Percentiles rank a stretch among this genome's conserved stretches.
Evolutionary conservation across 2,329 filamentous ascomycete species (phyloP).

Genomic region (Sporothrix mexicana): DNA sequence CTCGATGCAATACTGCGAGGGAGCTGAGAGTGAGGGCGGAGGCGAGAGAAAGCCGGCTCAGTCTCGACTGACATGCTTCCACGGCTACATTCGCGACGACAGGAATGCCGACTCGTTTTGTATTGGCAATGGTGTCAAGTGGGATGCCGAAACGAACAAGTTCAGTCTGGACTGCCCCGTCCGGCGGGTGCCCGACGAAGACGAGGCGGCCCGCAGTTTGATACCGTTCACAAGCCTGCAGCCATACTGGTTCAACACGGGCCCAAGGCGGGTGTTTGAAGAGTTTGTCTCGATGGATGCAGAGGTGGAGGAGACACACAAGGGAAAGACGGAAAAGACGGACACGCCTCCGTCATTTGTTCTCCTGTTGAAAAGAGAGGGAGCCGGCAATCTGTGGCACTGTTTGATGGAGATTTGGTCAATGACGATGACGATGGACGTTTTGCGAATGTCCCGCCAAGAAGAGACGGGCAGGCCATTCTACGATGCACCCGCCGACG

Average conservation of each 20-base stretch:
- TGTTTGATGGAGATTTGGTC: conserved; percentile 38
- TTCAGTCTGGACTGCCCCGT: conserved; percentile 33
- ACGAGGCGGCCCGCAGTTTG: conserved; percentile 32
- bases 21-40: neutral
- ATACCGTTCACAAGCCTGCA: conserved; percentile 24
- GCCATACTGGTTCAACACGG: conserved; percentile 37
- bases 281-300: conserved; percentile 21
- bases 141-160: neutral
- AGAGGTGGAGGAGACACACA: neutral
- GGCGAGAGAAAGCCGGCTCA: neutral
- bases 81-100: conserved; percentile 34
- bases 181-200: conserved; percentile 6
- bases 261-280: conserved; percentile 31
- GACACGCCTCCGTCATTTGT: neutral
- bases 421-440: conserved; percentile 36
- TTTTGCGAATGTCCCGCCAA: conserved; percentile 33
- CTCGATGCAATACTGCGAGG: conserved; percentile 36
- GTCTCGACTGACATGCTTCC: conserved; percentile 36
- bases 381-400: conserved; percentile 37
- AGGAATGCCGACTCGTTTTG: conserved; percentile 36
- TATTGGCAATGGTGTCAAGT: conserved; percentile 16
- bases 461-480: neutral
- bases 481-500: conserved; percentile 30
- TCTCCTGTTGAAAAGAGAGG: conserved; percentile 38
- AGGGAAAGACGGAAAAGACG: neutral